phyloP scores from a whole-genome alignment of 192 early-diverging fungal species.

The Dispira simplex region DNA sequence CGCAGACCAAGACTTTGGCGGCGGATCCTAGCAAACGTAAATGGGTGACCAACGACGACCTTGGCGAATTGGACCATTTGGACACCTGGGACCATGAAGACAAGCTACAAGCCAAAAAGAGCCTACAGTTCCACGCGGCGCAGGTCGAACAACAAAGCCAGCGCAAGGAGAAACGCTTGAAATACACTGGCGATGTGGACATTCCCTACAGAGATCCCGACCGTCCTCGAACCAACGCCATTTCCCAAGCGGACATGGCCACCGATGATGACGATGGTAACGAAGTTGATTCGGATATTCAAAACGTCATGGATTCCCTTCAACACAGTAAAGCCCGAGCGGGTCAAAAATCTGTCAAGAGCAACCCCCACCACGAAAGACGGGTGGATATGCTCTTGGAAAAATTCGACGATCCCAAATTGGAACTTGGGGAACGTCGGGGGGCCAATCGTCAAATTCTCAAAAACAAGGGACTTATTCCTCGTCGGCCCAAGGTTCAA shows the following conservation, averaged over 20 bases:
- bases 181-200: slow-evolving; percentile 61
- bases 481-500: slow-evolving; percentile 79
- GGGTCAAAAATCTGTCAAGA: too few species aligned
- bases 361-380: too few species aligned
- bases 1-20: not conserved
- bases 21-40: slow-evolving; percentile 24
- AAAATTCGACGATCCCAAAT: slow-evolving; percentile 21
- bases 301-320: slow-evolving; percentile 11
- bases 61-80: slow-evolving; percentile 61
- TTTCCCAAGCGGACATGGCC: too few species aligned
- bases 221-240: not conserved
- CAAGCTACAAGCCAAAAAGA: slow-evolving; percentile 44
- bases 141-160: not conserved
- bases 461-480: slow-evolving; percentile 91
- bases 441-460: slow-evolving; percentile 75
- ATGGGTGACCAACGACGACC: slow-evolving; percentile 31
- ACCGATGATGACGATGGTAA: slow-evolving; percentile 25
- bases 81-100: slow-evolving; percentile 68
- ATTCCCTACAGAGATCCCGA: slow-evolving; percentile 55
- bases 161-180: slow-evolving; percentile 22
- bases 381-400: too few species aligned
- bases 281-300: not conserved
- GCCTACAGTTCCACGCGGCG: not conserved
- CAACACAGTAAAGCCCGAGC: too few species aligned
- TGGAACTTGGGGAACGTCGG: slow-evolving; percentile 51